phyloP scores from a whole-genome alignment of 306 rosid genomes.

The Citrullus amarus region DNA sequence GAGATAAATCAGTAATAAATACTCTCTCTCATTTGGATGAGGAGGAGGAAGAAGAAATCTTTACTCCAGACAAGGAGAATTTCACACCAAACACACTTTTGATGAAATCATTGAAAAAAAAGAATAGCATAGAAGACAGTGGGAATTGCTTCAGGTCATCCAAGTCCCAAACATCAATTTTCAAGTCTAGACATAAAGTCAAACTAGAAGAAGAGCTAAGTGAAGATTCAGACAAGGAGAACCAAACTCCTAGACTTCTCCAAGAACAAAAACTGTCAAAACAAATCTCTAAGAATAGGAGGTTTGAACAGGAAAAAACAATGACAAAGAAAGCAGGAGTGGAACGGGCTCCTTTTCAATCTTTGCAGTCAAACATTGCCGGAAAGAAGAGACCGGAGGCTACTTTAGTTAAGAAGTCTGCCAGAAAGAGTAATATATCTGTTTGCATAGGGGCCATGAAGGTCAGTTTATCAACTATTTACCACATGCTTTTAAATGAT shows the following conservation, averaged over 20 bases:
- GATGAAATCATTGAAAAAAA: slow-evolving; percentile 30
- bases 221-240: slow-evolving; percentile 31
- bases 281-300: slow-evolving; percentile 17
- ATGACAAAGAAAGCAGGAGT: slow-evolving; percentile 16
- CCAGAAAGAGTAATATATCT: slow-evolving; percentile 19
- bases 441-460: slow-evolving; percentile 16
- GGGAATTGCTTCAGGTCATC: slow-evolving; percentile 23
- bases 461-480: slow-evolving; percentile 9
- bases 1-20: slow-evolving; percentile 13
- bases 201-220: slow-evolving; percentile 20
- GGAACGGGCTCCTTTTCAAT: slow-evolving; percentile 51
- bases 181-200: slow-evolving; percentile 16
- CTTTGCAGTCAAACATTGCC: slow-evolving; percentile 19
- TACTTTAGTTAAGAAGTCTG: slow-evolving; percentile 21
- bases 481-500: neutral
- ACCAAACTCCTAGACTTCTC: slow-evolving; percentile 25
- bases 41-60: slow-evolving; percentile 37
- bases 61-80: slow-evolving; percentile 59
- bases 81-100: slow-evolving; percentile 39
- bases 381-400: slow-evolving; percentile 20
- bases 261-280: slow-evolving; percentile 25
- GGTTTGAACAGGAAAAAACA: slow-evolving; percentile 18
- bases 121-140: slow-evolving; percentile 29
- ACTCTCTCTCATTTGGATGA: slow-evolving; percentile 21
- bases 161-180: slow-evolving; percentile 20